A percentile compares a stretch with the other conserved stretches of the same genome.
Evolutionary conservation across 1,139 yeast species (phyloP).

Genomic region (Debaryomyces psychrophilus): DNA sequence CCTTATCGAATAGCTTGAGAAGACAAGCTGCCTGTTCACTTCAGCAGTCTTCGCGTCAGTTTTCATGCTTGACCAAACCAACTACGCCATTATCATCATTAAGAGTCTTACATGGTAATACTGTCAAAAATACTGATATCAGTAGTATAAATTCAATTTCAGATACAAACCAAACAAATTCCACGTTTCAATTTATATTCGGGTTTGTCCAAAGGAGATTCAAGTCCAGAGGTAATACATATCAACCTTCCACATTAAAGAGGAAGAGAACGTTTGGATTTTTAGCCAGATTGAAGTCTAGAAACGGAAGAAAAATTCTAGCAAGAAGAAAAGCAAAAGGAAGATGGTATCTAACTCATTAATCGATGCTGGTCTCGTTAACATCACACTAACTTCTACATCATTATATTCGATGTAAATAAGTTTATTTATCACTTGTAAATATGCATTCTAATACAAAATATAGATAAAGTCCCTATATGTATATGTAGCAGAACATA

Average conservation of each 20-base stretch:
- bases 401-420: neutral
- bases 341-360: constrained; percentile 91
- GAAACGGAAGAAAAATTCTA: constrained; percentile 77
- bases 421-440: constrained; percentile 6
- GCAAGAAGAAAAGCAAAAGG: constrained; percentile 85
- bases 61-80: constrained; percentile 23
- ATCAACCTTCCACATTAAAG: constrained; percentile 89
- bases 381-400: neutral
- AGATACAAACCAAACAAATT: constrained; percentile 1
- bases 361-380: constrained; percentile 13
- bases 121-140: neutral
- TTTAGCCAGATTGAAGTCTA: constrained; percentile 80
- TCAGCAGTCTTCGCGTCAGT: constrained; percentile 15
- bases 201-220: constrained; percentile 65
- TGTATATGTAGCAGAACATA: no score
- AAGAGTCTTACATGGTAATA: constrained; percentile 5
- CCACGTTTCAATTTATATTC: constrained; percentile 30
- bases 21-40: neutral
- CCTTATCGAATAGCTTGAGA: neutral
- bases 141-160: constrained; percentile 5
- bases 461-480: neutral
- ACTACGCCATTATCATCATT: constrained; percentile 11
- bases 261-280: constrained; percentile 92
- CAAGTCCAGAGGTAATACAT: constrained; percentile 91
- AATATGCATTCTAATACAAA: constrained; percentile 9